A percentile compares a stretch with the other conserved stretches of the same genome.
Conservation (phyloP, 2,329 filamentous ascomycete genomes). For the Pseudogymnoascus pannorum region DNA sequence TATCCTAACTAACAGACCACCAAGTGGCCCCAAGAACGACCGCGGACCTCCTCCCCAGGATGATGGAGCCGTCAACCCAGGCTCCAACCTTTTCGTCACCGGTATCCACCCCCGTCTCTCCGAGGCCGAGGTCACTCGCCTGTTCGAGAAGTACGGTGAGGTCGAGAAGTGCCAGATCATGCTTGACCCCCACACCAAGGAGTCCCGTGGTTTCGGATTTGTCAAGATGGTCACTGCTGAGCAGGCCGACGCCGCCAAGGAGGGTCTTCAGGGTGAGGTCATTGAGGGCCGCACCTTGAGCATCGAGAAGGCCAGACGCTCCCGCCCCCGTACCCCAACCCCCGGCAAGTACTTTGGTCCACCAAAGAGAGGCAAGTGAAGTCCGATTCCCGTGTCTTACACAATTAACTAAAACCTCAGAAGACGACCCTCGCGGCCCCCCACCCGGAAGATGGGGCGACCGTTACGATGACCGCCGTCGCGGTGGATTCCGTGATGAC, state of each 20-base stretch:
- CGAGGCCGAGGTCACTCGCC: conserved; percentile 83
- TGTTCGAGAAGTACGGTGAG: conserved; percentile 98
- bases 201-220: conserved; percentile 97
- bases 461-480: conserved; percentile 57
- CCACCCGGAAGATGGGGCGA: conserved; percentile 42
- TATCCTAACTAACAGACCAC: conserved; percentile 13
- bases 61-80: conserved; percentile 78
- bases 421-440: conserved; percentile 44
- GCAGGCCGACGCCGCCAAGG: conserved; percentile 93
- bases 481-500: conserved; percentile 45
- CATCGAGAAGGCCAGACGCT: conserved; percentile 97
- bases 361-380: conserved; percentile 81
- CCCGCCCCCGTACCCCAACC: conserved; percentile 88
- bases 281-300: conserved; percentile 93
- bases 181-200: conserved; percentile 96
- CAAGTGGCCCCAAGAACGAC: conserved; percentile 45
- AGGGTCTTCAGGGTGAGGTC: conserved; percentile 88
- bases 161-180: conserved; percentile 99
- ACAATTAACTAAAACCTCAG: conserved; percentile 33
- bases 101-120: conserved; percentile 90
- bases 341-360: conserved; percentile 99
- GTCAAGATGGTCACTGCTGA: conserved; percentile 97
- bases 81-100: conserved; percentile 97
- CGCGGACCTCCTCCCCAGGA: conserved; percentile 47
- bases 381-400: conserved; percentile 33